A percentile compares a stretch with the other conserved stretches of the same genome.
Evolutionary conservation across 257 asterid species (phyloP).

Genomic region (Leonotis leonurus): DNA sequence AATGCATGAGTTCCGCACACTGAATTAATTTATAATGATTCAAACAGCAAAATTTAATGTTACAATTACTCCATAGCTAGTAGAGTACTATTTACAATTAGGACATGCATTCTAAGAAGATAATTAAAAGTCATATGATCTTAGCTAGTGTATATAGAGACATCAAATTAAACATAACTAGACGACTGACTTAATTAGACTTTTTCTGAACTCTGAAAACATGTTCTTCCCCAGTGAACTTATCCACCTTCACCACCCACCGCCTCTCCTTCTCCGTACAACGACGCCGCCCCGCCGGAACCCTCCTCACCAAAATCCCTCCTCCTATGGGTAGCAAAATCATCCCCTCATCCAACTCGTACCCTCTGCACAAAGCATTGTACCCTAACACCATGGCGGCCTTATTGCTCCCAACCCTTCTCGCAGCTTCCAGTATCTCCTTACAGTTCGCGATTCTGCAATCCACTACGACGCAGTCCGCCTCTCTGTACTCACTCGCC

Average conservation of each 20-base stretch:
- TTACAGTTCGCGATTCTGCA: conserved; percentile 41
- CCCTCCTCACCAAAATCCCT: conserved; percentile 52
- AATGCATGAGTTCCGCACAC: background rate
- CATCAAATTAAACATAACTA: too few species aligned
- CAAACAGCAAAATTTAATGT: background rate
- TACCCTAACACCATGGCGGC: conserved; percentile 48
- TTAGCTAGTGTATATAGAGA: background rate
- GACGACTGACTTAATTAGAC: too few species aligned
- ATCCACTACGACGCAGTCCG: conserved; percentile 60
- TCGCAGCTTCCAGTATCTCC: conserved; percentile 22
- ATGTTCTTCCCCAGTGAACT: conserved; percentile 59
- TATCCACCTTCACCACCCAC: conserved; percentile 62
- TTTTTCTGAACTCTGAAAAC: conserved; percentile 41
- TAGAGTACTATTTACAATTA: background rate
- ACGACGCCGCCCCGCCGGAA: background rate
- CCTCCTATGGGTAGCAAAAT: conserved; percentile 60
- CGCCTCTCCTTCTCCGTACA: conserved; percentile 19
- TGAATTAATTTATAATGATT: too few species aligned
- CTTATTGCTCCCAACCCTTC: conserved; percentile 16
- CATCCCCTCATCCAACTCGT: conserved; percentile 26
- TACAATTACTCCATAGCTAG: too few species aligned
- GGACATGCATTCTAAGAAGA: background rate
- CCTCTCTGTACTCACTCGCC: conserved; percentile 34
- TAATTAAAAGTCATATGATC: background rate
- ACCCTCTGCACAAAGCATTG: conserved; percentile 43